A percentile compares a stretch with the other conserved stretches of the same genome.
Evolutionary conservation across 805 yeast species (phyloP).

Genomic region (Cyberlindnera samutprakarnensis): DNA sequence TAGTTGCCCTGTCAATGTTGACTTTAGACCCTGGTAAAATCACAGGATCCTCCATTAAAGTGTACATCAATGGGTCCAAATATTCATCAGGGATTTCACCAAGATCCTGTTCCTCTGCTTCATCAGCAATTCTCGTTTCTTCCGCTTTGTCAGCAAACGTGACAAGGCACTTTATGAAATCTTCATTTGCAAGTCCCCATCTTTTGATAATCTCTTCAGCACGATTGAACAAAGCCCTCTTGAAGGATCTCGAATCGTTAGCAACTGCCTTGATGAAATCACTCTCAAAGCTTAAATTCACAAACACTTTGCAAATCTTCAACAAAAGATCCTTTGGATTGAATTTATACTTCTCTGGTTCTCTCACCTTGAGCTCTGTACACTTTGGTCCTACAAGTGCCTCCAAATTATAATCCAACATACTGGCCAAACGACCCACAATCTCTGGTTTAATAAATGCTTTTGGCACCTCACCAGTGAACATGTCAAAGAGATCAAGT

Average conservation of each 20-base stretch:
- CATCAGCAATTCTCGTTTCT: constrained; percentile 49
- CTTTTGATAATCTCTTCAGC: constrained; percentile 61
- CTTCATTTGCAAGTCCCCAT: constrained; percentile 42
- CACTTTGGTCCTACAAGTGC: constrained; percentile 96
- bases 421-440: constrained; percentile 89
- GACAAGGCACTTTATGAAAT: constrained; percentile 38
- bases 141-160: constrained; percentile 64
- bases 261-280: constrained; percentile 77
- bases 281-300: constrained; percentile 56
- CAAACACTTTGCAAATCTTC: constrained; percentile 66
- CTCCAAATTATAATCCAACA: constrained; percentile 87
- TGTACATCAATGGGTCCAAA: constrained; percentile 93
- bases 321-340: constrained; percentile 68
- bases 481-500: constrained; percentile 66
- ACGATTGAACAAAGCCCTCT: constrained; percentile 53
- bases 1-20: constrained; percentile 82
- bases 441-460: constrained; percentile 85
- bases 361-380: constrained; percentile 74
- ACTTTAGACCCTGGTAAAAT: constrained; percentile 83
- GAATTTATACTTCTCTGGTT: constrained; percentile 78
- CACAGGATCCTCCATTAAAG: constrained; percentile 94
- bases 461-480: constrained; percentile 78
- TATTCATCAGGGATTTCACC: constrained; percentile 97
- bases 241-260: constrained; percentile 86
- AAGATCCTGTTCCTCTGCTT: constrained; percentile 76